Conservation (phyloP, 805 yeast species). For the Ogataea methylovora region DNA sequence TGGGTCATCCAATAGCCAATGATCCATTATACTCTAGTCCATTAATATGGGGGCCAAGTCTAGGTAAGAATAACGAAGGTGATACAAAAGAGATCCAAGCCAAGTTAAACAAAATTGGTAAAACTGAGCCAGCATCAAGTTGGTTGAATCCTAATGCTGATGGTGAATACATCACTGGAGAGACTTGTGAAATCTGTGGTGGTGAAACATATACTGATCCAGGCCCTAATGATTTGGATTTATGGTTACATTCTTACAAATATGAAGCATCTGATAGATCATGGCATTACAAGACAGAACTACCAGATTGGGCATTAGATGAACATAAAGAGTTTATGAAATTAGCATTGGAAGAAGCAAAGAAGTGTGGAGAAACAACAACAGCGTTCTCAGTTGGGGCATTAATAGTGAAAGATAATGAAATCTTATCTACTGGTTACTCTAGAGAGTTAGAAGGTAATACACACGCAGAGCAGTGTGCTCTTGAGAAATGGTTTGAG, state of each 20-base stretch:
- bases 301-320: slow-evolving; percentile 77
- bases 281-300: slow-evolving; percentile 72
- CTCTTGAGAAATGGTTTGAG: slow-evolving; percentile 63
- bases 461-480: slow-evolving; percentile 97
- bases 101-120: slow-evolving; percentile 61
- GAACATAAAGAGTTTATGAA: slow-evolving; percentile 59
- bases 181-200: slow-evolving; percentile 60
- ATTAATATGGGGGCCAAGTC: slow-evolving; percentile 66
- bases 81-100: slow-evolving; percentile 34
- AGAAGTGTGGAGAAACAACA: slow-evolving; percentile 69
- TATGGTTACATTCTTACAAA: slow-evolving; percentile 87
- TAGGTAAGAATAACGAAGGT: slow-evolving; percentile 58
- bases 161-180: slow-evolving; percentile 62
- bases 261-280: slow-evolving; percentile 48
- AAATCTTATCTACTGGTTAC: slow-evolving; percentile 71
- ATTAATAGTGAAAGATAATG: slow-evolving; percentile 58
- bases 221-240: slow-evolving; percentile 74
- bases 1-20: slow-evolving; percentile 89
- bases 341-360: slow-evolving; percentile 69
- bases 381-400: slow-evolving; percentile 97
- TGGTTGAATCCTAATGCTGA: slow-evolving; percentile 52
- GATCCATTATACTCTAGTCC: slow-evolving; percentile 86
- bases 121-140: slow-evolving; percentile 55
- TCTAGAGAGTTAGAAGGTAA: slow-evolving; percentile 91
- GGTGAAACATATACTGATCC: slow-evolving; percentile 79